Evolutionary conservation across 1,284 basidiomycete species (phyloP), one percentile per base, ranked within the genome.

Genomic region (Fomitopsis palustris): DNA sequence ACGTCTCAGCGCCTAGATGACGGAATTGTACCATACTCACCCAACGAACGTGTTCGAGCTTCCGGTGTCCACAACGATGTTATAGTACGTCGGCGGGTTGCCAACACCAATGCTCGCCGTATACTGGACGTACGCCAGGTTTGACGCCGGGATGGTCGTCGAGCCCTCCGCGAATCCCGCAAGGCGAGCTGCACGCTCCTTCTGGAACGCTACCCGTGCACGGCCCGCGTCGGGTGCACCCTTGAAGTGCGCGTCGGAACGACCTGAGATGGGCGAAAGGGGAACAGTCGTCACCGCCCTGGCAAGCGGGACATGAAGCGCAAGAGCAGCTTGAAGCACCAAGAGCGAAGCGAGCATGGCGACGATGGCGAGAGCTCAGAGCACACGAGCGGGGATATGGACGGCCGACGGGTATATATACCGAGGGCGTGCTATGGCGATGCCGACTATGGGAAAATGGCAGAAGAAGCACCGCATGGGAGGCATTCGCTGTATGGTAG

Each of bases 41-140:
- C 59, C 59, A 4, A 57, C 55, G 27, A 60, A 59, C 7, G 53
- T 57, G 23, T 61, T 57, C 35, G 38, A 62, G 58, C 31, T 59
- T 69, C 81, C 83, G 0, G 82, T 86, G 61, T 86, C 84, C 39
- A 86, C 80, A 57, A 86, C 70, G 55, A 86, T 77, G 4, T 68
- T 74, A 80, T 85, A 88, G n/a, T 72, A 70, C 4, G 84, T 86
- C 16, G 85, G 69, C 3, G 86, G 86, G 63, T 63, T 78, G 38
- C 87, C 87, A 45, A 88, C 81, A 38, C 81, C 82, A 52, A 87
- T 77, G 3, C 73, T 69, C 2, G 81, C 79, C 49, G 80, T 75
- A 70, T 87, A 87, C 31, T 75, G 75, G 41, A 82, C 78, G 56
- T 81, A 81, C 53, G 82, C 74, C n/a, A 53, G 56, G 19, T 57